Evolutionary conservation across 805 yeast species (phyloP), one percentile per base, ranked within the genome.

Genomic region (Lachancea fermentati): DNA sequence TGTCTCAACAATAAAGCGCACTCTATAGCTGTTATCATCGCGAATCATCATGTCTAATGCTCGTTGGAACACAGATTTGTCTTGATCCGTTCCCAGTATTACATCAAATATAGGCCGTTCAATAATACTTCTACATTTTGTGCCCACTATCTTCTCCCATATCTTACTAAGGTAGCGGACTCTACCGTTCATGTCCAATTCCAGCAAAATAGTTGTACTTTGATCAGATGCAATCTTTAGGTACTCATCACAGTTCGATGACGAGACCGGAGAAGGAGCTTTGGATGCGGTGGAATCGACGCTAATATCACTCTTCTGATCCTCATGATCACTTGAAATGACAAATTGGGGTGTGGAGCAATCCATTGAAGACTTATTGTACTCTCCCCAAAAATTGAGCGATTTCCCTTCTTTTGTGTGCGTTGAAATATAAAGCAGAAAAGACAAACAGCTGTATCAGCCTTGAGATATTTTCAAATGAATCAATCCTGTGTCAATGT

Each of bases 111-210:
- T 75, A 1, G 85, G 81, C 7, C 39, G 67, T 28, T 69, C 63
- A 3, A 77, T 43, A n/a, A 84, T 68, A 54, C 79, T 77, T 9
- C 64, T 58, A 3, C 74, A 67, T 11, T 67, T 68, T 0, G 87
- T 81, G 1, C 94, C 94, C 7, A 86, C 85, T 5, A 88, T 71
- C 6, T 72, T 56, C 48, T 79, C 82, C 96, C 97, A 91, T 48
- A 81, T 76, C 47, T 74, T 75, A 46, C 91, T 76, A 18, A 88
- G 60, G 58, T 83, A 85, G 39, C 74, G 73, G n/a, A 93, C 79
- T 25, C 72, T 76, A 22, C 96, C 87, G 52, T 81, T 81, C 55
- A 87, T 63, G 53, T 82, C 89, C 45, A 93, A 65, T 61, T 91
- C 98, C 63, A 91, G 65, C 3, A 91, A 81, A n/a, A 81, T 78